Evolutionary conservation across 805 yeast species (phyloP), one percentile per base, ranked within the genome.

Genomic region (Myxozyma nipponensis): DNA sequence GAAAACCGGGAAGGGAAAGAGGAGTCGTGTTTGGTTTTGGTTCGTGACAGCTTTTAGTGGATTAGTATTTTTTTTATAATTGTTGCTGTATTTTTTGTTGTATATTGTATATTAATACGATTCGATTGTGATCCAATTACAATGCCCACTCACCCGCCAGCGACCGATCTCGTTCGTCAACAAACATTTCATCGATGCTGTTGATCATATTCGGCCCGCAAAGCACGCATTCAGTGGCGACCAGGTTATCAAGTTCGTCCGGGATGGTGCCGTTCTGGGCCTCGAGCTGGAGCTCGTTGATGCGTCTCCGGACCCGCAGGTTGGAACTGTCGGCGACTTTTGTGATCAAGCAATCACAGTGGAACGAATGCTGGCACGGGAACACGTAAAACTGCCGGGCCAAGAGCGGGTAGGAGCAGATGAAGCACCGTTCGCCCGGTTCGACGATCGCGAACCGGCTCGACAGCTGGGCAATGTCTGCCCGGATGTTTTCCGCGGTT

Each of bases 351-450:
- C 98, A 93, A 64, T 89, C 96, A 45, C 82, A 82, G 64, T 93
- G 98, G 69, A 86, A 85, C 3, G 86, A 79, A 65, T 93, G 98
- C 49, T 78, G 84, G 64, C 98, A 93, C 0, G 96, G 96, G 63
- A 87, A 93, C 3, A 82, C 79, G 47, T 83, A 76, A 59, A 89
- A 89, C 63, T 81, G 84, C 50, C 88, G 77, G 3, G 82, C 77
- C 2, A 87, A 76, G 40, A 91, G 70, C 6, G 93, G 76, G 58
- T 76, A 76, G n/a, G 72, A 69, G 66, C 98, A 91, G 2, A 80
- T 58, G 39, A 76, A 70, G 69, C 98, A 93, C 0, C 91, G 77
- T 56, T 83, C 93, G 1, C 93, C 95, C 0, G 96, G 89, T 60
- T 85, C 84, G 18, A 91, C 76, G 0, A 83, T 73, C 35, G 82